phyloP scores from a whole-genome alignment of 331 rosid genomes.

The Quercus phellos region DNA sequence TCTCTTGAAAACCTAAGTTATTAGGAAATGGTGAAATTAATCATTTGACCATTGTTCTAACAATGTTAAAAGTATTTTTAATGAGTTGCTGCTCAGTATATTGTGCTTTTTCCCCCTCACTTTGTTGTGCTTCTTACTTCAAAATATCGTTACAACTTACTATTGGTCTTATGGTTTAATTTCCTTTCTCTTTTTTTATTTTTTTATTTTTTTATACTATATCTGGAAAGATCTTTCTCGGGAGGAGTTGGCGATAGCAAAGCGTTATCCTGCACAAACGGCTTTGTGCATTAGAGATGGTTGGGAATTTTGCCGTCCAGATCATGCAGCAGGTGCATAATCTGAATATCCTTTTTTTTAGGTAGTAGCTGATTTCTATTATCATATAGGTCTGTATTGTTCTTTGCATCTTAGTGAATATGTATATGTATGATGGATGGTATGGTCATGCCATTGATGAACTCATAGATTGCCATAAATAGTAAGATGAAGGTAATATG shows the following conservation, averaged over 20 bases:
- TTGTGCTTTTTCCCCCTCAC: too few species aligned
- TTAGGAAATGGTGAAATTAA: too few species aligned
- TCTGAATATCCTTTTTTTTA: neutral
- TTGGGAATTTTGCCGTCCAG: slow-evolving; percentile 89
- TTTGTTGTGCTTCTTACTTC: neutral
- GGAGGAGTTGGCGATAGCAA: slow-evolving; percentile 68
- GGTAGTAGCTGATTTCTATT: neutral
- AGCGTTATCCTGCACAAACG: slow-evolving; percentile 78
- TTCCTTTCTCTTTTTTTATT: too few species aligned
- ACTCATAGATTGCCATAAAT: neutral
- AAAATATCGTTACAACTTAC: neutral
- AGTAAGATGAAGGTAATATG: neutral
- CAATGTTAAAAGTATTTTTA: too few species aligned
- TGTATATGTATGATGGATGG: neutral
- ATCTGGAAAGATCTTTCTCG: slow-evolving; percentile 66
- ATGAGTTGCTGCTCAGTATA: too few species aligned
- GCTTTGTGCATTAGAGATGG: slow-evolving; percentile 91
- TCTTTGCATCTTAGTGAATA: neutral
- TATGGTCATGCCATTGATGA: neutral
- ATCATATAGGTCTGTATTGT: neutral
- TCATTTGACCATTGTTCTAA: too few species aligned
- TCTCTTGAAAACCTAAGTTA: too few species aligned
- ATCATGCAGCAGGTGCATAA: slow-evolving; percentile 56
- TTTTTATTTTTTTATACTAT: neutral
- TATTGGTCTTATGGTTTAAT: neutral